These are phyloP conservation scores for Poteriospumella lacustris DNA, from an alignment of 108 stramenopile genomes.

Conservation along the genomic window DNA sequence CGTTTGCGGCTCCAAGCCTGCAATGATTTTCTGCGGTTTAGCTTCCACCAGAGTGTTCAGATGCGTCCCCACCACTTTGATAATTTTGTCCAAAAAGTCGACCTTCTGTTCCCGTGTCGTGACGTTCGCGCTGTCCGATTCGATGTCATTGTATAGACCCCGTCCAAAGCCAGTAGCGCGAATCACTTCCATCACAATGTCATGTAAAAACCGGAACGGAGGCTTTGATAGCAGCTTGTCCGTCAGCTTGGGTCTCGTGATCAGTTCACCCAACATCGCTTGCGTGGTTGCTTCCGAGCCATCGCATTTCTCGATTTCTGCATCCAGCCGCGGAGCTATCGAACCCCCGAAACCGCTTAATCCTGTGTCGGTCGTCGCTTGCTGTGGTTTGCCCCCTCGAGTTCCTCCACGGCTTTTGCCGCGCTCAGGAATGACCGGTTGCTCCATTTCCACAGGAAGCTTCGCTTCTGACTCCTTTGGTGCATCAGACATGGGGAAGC, in stretches of 20 bases:
- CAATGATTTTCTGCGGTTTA: conserved; percentile 60
- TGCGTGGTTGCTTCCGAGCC: conserved; percentile 38
- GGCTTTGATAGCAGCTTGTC: conserved; percentile 51
- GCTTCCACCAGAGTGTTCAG: conserved; percentile 51
- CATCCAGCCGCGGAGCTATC: conserved; percentile 31
- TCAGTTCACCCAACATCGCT: conserved; percentile 36
- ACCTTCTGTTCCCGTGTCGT: conserved; percentile 61
- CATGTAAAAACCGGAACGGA: conserved; percentile 67
- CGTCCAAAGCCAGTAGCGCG: conserved; percentile 48
- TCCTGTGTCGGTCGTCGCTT: background rate
- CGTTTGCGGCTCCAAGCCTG: conserved; percentile 65
- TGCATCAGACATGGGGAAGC: too few species aligned
- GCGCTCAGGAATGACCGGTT: conserved; percentile 5
- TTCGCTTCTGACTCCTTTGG: background rate
- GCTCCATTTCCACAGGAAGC: background rate
- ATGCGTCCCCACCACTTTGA: conserved; percentile 47
- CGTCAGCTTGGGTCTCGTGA: conserved; percentile 39
- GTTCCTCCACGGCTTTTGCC: conserved; percentile 29
- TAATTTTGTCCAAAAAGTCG: conserved; percentile 58
- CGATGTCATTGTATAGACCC: conserved; percentile 36
- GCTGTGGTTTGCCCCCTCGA: conserved; percentile 1
- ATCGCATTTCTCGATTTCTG: conserved; percentile 48
- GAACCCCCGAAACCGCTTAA: background rate
- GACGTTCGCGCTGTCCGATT: conserved; percentile 51
- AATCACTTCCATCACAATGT: conserved; percentile 61